A percentile compares a stretch with the other conserved stretches of the same genome.
phyloP scores from a whole-genome alignment of 73 alveolate species.

The Symbiodinium pilosum region DNA sequence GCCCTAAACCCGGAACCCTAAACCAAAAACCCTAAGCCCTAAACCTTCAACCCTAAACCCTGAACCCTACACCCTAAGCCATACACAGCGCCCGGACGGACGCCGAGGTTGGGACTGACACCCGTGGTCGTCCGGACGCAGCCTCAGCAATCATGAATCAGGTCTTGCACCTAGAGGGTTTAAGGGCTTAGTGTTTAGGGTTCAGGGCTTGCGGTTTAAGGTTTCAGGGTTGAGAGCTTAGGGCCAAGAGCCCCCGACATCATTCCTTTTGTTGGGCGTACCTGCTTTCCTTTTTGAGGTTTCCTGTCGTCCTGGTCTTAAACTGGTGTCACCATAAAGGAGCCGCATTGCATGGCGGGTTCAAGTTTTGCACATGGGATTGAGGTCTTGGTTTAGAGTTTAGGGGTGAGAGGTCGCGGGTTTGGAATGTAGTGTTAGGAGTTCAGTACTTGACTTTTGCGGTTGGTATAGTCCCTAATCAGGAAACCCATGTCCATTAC shows the following conservation, averaged over 20 bases:
- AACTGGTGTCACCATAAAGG: too few relatives aligned
- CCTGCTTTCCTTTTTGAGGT: too few relatives aligned
- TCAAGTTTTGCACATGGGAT: too few relatives aligned
- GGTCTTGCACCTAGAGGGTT: background rate
- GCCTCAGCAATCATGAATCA: background rate
- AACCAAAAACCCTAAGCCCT: background rate
- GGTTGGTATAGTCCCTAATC: background rate
- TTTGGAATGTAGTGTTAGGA: background rate
- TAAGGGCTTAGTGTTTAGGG: too few relatives aligned
- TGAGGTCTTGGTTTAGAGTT: background rate
- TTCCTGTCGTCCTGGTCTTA: too few relatives aligned
- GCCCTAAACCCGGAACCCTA: background rate
- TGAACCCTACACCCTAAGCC: background rate
- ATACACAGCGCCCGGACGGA: background rate
- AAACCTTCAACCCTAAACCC: background rate
- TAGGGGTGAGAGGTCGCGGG: slow-evolving; percentile 27
- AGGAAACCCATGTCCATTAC: too few relatives aligned
- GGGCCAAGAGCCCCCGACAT: too few relatives aligned
- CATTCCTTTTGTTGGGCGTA: too few relatives aligned
- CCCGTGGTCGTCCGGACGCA: background rate
- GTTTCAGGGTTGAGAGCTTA: too few relatives aligned
- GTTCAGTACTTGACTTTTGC: background rate
- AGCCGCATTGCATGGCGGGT: too few relatives aligned
- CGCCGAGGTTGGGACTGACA: background rate
- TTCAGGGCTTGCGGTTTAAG: too few relatives aligned